Evolutionary conservation across 2,329 filamentous ascomycete species (phyloP).

Genomic region (Zasmidium cellare): DNA sequence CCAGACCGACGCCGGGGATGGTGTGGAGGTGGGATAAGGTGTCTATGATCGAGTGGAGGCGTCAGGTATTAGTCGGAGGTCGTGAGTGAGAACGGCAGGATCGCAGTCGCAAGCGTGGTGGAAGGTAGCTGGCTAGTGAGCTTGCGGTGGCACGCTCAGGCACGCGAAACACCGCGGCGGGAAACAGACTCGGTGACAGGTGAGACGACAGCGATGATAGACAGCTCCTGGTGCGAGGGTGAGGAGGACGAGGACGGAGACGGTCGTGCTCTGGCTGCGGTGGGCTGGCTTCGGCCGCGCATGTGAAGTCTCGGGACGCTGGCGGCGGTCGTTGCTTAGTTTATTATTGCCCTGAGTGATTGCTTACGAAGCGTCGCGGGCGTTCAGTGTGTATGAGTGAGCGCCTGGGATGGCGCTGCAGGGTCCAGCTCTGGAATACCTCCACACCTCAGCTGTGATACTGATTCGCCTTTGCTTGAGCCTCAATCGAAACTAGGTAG

Average conservation of each 20-base stretch:
- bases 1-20: background rate
- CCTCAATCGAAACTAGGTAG: no score
- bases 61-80: background rate
- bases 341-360: background rate
- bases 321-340: no score
- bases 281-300: background rate
- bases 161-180: background rate
- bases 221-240: background rate
- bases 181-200: no score
- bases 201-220: no score
- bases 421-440: background rate
- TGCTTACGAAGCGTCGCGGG: background rate
- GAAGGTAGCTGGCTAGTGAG: background rate
- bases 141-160: background rate
- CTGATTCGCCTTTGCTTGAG: no score
- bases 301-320: background rate
- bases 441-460: no score
- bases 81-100: background rate
- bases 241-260: background rate
- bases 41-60: background rate
- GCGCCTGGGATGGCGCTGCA: background rate
- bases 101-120: background rate
- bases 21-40: background rate
- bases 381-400: background rate
- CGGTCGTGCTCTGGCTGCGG: background rate